These are phyloP conservation scores for Nothopassalora personata DNA, from an alignment of 2,329 filamentous ascomycete genomes.

Conservation along the genomic window DNA sequence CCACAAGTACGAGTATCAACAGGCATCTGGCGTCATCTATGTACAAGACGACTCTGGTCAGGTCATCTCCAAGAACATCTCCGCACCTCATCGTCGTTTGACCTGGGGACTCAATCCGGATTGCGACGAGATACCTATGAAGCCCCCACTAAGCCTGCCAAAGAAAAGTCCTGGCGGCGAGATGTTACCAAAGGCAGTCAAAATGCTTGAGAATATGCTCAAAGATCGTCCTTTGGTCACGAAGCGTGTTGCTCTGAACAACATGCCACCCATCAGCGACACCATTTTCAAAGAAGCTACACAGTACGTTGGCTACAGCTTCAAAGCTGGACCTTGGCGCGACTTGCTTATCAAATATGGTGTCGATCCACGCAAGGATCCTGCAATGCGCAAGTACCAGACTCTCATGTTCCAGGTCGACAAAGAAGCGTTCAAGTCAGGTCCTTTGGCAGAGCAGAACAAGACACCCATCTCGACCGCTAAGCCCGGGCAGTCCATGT, in stretches of 20 bases:
- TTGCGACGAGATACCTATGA: slow-evolving; percentile 56
- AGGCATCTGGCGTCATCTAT: slow-evolving; percentile 73
- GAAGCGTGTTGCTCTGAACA: slow-evolving; percentile 72
- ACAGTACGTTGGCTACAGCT: slow-evolving; percentile 84
- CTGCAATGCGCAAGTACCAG: slow-evolving; percentile 76
- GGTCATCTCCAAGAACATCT: slow-evolving; percentile 45
- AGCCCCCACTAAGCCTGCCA: slow-evolving; percentile 48
- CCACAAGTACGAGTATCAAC: slow-evolving; percentile 66
- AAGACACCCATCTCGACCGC: slow-evolving; percentile 3
- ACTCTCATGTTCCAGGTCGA: slow-evolving; percentile 77
- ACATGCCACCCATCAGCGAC: slow-evolving; percentile 50
- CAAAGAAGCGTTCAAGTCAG: slow-evolving; percentile 22
- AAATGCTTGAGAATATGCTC: slow-evolving; percentile 60
- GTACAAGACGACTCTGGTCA: slow-evolving; percentile 52
- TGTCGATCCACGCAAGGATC: slow-evolving; percentile 73
- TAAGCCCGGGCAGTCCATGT: slow-evolving; percentile 1
- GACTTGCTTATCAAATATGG: slow-evolving; percentile 83
- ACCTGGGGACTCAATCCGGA: slow-evolving; percentile 50
- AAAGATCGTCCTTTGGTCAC: slow-evolving; percentile 78
- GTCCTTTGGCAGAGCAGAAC: slow-evolving; percentile 4
- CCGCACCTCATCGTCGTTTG: slow-evolving; percentile 41
- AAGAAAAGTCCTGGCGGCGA: slow-evolving; percentile 28
- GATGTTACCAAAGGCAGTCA: slow-evolving; percentile 59
- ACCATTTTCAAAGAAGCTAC: slow-evolving; percentile 65
- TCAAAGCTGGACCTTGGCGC: slow-evolving; percentile 86